Evolutionary conservation across 169 alveolate species (phyloP).

Genomic region (Cryptosporidium bovis): DNA sequence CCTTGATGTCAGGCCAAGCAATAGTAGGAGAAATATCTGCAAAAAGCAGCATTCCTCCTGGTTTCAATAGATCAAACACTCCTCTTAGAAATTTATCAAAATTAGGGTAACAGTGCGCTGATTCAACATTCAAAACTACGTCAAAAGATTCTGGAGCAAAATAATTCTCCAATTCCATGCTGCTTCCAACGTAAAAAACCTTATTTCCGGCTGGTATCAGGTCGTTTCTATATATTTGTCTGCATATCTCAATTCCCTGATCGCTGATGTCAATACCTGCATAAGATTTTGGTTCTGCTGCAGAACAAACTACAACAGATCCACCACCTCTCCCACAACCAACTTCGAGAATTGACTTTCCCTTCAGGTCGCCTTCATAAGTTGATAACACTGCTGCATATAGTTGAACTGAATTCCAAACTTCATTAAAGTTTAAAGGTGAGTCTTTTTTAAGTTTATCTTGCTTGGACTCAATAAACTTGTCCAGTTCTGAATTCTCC

Average conservation of each 20-base stretch:
- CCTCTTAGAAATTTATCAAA: conserved; percentile 71
- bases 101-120: conserved; percentile 70
- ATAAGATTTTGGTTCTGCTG: conserved; percentile 68
- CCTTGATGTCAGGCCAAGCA: conserved; percentile 75
- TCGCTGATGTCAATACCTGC: conserved; percentile 74
- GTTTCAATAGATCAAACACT: conserved; percentile 49
- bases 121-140: conserved; percentile 53
- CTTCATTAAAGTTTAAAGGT: conserved; percentile 51
- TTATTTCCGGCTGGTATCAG: conserved; percentile 66
- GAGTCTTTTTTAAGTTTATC: conserved; percentile 60
- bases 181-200: conserved; percentile 69
- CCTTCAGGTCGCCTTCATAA: conserved; percentile 57
- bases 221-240: conserved; percentile 56
- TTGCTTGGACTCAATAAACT: conserved; percentile 52
- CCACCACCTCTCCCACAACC: conserved; percentile 75
- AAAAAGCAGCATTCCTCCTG: conserved; percentile 72
- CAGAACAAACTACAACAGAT: conserved; percentile 67
- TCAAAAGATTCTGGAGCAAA: conserved; percentile 70
- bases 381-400: conserved; percentile 61
- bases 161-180: conserved; percentile 71
- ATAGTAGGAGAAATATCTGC: conserved; percentile 74
- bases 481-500: conserved; percentile 55
- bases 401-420: conserved; percentile 72
- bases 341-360: conserved; percentile 52
- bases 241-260: conserved; percentile 65